These are phyloP conservation scores for Arthroderma sp. DNA, from an alignment of 2,329 filamentous ascomycete genomes.

Conservation along the genomic window DNA sequence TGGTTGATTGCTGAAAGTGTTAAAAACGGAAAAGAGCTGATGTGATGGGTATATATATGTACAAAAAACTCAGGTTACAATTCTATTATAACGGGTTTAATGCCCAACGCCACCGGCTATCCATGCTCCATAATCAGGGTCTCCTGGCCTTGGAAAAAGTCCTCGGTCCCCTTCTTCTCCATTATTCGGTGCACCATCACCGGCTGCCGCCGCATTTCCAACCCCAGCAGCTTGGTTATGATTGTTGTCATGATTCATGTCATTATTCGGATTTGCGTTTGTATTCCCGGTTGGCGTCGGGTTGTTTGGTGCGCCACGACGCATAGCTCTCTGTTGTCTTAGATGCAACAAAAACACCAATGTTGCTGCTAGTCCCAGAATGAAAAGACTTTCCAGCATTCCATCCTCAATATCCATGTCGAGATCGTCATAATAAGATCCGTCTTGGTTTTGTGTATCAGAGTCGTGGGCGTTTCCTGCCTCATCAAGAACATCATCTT, in stretches of 20 bases:
- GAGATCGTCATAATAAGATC: constrained; percentile 47
- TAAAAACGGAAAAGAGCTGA: neutral
- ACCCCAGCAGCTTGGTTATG: constrained; percentile 5
- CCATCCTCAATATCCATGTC: constrained; percentile 58
- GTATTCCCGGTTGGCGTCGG: neutral
- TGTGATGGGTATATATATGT: constrained; percentile 1
- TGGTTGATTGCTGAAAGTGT: neutral
- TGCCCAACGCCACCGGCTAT: constrained; percentile 51
- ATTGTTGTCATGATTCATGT: neutral
- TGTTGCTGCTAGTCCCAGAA: constrained; percentile 61
- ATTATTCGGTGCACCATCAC: constrained; percentile 7
- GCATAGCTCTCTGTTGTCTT: constrained; percentile 54
- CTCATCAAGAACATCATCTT: constrained; percentile 29
- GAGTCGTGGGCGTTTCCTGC: constrained; percentile 11
- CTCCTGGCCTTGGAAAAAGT: constrained; percentile 51
- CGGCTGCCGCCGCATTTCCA: constrained; percentile 14
- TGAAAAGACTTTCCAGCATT: constrained; percentile 70
- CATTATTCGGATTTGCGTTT: neutral
- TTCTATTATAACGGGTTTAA: constrained; percentile 12
- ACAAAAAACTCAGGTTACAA: neutral
- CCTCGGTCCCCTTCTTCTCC: constrained; percentile 35
- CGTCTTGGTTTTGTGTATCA: constrained; percentile 26
- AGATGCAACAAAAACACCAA: constrained; percentile 73
- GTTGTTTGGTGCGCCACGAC: constrained; percentile 15
- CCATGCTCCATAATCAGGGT: constrained; percentile 58